Conservation (phyloP, 768 basidiomycete genomes). For the Collybia mongolica region DNA sequence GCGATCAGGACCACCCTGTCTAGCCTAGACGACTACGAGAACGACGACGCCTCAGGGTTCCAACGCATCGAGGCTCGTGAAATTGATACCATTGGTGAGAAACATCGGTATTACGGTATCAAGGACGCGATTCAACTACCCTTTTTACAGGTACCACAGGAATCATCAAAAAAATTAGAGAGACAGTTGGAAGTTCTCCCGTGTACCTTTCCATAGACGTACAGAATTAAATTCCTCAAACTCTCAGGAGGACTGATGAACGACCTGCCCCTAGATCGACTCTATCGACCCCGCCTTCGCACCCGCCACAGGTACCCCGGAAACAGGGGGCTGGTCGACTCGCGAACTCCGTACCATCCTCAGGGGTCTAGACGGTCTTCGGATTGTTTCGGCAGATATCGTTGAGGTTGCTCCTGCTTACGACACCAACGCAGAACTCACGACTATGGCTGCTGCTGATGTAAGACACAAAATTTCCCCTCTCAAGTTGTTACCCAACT, state of each 20-base stretch:
- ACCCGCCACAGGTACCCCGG: slow-evolving; percentile 83
- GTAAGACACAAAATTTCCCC: slow-evolving; percentile 18
- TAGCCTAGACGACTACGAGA: slow-evolving; percentile 71
- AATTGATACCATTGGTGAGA: slow-evolving; percentile 73
- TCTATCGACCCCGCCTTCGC: slow-evolving; percentile 82
- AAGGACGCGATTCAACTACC: neutral
- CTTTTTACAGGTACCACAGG: slow-evolving; percentile 56
- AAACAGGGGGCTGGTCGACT: slow-evolving; percentile 84
- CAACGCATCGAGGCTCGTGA: slow-evolving; percentile 82
- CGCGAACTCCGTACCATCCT: slow-evolving; percentile 78
- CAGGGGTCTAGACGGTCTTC: slow-evolving; percentile 70
- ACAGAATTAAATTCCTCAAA: slow-evolving; percentile 18
- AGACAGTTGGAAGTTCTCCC: slow-evolving; percentile 71
- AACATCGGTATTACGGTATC: neutral
- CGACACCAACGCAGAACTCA: slow-evolving; percentile 46
- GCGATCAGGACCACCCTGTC: slow-evolving; percentile 85
- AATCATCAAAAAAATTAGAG: slow-evolving; percentile 78
- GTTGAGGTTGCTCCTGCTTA: slow-evolving; percentile 87
- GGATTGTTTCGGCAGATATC: slow-evolving; percentile 79
- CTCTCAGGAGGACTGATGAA: slow-evolving; percentile 1
- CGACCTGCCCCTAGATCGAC: slow-evolving; percentile 50
- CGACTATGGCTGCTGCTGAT: slow-evolving; percentile 39
- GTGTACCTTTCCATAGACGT: slow-evolving; percentile 82
- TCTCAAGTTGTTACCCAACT: neutral
- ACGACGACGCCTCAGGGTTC: slow-evolving; percentile 80